phyloP scores from a whole-genome alignment of 2,329 filamentous ascomycete species.

The Coleophoma eucalyptorum region DNA sequence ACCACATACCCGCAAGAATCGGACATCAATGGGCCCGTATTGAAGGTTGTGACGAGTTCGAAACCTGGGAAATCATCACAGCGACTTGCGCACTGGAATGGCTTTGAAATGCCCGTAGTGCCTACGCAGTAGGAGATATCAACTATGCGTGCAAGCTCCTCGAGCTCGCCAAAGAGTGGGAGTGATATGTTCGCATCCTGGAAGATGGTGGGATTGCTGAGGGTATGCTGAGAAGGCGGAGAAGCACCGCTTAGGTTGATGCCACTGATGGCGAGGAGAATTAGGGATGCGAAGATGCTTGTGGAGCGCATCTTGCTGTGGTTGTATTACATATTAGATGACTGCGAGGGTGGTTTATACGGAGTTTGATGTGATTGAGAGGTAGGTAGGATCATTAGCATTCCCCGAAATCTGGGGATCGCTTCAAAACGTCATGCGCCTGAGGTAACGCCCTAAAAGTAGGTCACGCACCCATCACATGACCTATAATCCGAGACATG shows the following conservation, averaged over 20 bases:
- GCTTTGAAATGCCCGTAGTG: constrained; percentile 72
- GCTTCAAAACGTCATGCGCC: too few species aligned
- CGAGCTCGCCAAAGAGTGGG: constrained; percentile 73
- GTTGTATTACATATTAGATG: constrained; percentile 16
- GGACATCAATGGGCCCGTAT: constrained; percentile 79
- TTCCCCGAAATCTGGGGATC: too few species aligned
- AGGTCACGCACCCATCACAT: too few species aligned
- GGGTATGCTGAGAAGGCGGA: constrained; percentile 21
- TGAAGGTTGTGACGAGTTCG: constrained; percentile 78
- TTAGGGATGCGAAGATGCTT: constrained; percentile 10
- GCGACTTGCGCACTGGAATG: constrained; percentile 81
- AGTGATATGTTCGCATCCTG: constrained; percentile 42
- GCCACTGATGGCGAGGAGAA: constrained; percentile 1
- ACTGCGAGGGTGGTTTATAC: too few species aligned
- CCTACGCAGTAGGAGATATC: constrained; percentile 96
- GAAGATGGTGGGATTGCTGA: neutral
- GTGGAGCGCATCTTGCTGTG: constrained; percentile 18
- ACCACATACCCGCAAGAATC: constrained; percentile 95
- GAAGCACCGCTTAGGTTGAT: neutral
- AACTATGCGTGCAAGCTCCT: constrained; percentile 85
- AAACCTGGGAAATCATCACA: constrained; percentile 81
- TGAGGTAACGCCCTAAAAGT: too few species aligned
- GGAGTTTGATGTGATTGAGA: too few species aligned
- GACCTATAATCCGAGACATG: too few species aligned
- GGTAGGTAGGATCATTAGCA: too few species aligned